These are phyloP conservation scores for Clavariopsis aquatica DNA, from an alignment of 495 filamentous ascomycete genomes.

Conservation along the genomic window DNA sequence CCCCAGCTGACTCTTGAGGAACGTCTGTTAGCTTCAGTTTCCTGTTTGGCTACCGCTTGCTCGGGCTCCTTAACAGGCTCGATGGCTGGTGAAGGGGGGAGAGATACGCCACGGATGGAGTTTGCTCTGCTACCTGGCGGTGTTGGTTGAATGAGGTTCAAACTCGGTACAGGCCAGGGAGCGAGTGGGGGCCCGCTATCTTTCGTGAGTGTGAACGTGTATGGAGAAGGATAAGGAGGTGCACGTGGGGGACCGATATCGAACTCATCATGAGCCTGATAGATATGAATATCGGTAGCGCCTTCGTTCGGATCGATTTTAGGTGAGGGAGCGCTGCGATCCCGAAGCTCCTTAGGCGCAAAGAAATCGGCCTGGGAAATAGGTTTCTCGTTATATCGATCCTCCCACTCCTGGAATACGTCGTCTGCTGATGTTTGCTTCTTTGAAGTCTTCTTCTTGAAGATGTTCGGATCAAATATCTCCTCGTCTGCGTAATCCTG, in stretches of 20 bases:
- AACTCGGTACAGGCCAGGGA: conserved; percentile 43
- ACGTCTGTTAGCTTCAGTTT: conserved; percentile 5
- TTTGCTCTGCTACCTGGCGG: conserved; percentile 38
- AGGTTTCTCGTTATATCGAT: conserved; percentile 26
- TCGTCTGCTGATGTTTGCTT: conserved; percentile 9
- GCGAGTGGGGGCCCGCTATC: conserved; percentile 17
- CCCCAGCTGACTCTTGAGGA: conserved; percentile 46
- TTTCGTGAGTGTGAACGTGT: conserved; percentile 34
- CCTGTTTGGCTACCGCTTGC: conserved; percentile 17
- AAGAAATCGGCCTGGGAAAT: conserved; percentile 39
- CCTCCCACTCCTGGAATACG: conserved; percentile 34
- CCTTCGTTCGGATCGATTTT: conserved; percentile 39
- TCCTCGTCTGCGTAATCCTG: conserved; percentile 42
- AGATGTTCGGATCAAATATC: conserved; percentile 45
- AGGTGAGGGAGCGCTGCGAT: conserved; percentile 27
- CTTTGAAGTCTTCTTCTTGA: conserved; percentile 34
- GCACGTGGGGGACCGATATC: conserved; percentile 19
- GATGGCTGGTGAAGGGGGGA: conserved; percentile 33
- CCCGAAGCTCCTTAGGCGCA: conserved; percentile 31
- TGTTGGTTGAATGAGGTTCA: conserved; percentile 45
- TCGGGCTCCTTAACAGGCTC: conserved; percentile 21
- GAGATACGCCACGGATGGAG: conserved; percentile 28
- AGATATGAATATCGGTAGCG: conserved; percentile 38
- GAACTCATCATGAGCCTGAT: conserved; percentile 33
- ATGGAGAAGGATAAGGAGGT: conserved; percentile 33